Percentiles rank a stretch among this genome's conserved stretches.
Conservation (phyloP, 1,284 basidiomycete genomes). For the Puccinia hordei region DNA sequence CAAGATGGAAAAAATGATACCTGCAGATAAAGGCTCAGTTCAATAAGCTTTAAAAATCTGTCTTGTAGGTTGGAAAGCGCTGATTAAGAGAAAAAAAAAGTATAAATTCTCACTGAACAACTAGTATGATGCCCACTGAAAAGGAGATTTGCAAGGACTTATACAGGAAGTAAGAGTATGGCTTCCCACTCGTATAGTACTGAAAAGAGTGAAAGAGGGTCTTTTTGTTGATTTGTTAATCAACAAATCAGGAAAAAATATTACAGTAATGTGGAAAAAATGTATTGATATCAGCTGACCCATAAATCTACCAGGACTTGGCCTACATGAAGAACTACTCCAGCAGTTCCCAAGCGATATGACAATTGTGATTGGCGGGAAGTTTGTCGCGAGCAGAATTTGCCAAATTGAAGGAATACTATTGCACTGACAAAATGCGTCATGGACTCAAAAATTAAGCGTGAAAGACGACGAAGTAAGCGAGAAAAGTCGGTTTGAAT, state of each 20-base stretch:
- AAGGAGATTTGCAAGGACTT: not conserved
- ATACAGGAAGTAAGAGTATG: conserved; percentile 20
- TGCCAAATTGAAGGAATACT: conserved; percentile 3
- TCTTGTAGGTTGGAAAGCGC: not conserved
- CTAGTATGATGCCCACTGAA: not conserved
- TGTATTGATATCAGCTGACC: conserved; percentile 1
- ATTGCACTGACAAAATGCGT: conserved; percentile 28
- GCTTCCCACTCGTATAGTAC: conserved; percentile 11
- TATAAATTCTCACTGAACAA: conserved; percentile 23
- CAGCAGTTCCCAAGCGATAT: conserved; percentile 4
- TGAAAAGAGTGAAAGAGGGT: conserved; percentile 15
- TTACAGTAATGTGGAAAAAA: too few relatives aligned
- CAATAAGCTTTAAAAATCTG: not conserved
- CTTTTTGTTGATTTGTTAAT: not conserved
- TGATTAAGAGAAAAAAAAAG: not conserved
- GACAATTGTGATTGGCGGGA: conserved; percentile 18
- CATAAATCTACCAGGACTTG: conserved; percentile 8
- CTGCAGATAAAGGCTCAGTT: not conserved
- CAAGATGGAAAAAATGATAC: conserved; percentile 21
- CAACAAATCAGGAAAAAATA: not conserved
- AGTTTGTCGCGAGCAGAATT: not conserved
- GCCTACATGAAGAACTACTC: not conserved
- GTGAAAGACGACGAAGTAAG: not conserved
- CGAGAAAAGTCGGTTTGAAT: not conserved
- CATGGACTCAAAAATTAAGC: not conserved